Percentiles rank a stretch among this genome's conserved stretches.
phyloP scores from a whole-genome alignment of 78 protist genomes.

The Bodo saltans region DNA sequence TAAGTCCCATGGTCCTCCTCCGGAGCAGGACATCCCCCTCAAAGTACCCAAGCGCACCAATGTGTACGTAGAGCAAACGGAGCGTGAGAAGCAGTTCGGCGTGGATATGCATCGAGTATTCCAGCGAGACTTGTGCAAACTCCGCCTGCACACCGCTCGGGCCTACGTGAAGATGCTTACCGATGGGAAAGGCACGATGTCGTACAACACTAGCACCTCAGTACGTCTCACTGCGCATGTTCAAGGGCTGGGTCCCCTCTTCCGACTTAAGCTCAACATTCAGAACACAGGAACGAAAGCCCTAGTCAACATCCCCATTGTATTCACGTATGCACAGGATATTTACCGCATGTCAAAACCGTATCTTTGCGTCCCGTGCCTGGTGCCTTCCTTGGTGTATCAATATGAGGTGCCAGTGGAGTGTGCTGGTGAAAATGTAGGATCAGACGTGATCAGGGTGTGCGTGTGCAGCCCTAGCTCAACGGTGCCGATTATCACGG shows the following conservation, averaged over 20 bases:
- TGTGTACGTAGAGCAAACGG: constrained; percentile 68
- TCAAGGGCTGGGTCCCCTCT: constrained; percentile 54
- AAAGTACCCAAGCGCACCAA: constrained; percentile 57
- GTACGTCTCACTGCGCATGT: constrained; percentile 51
- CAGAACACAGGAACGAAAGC: constrained; percentile 26
- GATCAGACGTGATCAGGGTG: constrained; percentile 31
- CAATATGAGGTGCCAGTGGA: constrained; percentile 24
- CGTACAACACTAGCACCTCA: neutral
- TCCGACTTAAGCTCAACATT: constrained; percentile 15
- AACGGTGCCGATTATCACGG: constrained; percentile 39
- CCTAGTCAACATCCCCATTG: neutral
- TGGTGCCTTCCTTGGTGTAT: constrained; percentile 46
- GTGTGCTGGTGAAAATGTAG: constrained; percentile 30
- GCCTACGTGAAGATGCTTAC: constrained; percentile 62
- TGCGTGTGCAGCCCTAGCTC: constrained; percentile 24
- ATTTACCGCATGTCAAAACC: constrained; percentile 22
- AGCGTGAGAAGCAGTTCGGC: constrained; percentile 54
- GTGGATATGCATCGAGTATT: constrained; percentile 55
- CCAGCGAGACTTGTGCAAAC: constrained; percentile 62
- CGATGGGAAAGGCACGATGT: constrained; percentile 44
- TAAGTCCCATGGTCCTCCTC: constrained; percentile 37
- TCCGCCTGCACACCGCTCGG: constrained; percentile 57
- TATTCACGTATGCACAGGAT: neutral
- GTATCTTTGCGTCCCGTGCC: constrained; percentile 10
- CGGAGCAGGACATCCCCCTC: constrained; percentile 63